Evolutionary conservation across 805 yeast species (phyloP).

Genomic region (Clavispora carvajalis): DNA sequence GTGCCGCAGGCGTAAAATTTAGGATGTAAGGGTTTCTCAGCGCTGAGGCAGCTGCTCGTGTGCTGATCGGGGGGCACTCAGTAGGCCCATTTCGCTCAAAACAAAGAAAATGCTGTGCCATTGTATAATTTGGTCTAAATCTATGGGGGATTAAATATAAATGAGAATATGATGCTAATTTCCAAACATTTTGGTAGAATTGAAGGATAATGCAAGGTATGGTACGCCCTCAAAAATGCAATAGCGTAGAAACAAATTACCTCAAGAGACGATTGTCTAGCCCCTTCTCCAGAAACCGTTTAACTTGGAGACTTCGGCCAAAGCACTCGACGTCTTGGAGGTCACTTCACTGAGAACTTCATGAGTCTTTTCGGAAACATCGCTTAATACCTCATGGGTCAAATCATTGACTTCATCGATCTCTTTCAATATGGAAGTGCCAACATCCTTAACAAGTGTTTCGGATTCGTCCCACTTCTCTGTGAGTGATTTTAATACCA

Average conservation of each 20-base stretch:
- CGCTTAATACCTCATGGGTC: slow-evolving; percentile 14
- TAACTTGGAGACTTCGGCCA: slow-evolving; percentile 17
- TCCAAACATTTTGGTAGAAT: neutral
- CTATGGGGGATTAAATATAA: neutral
- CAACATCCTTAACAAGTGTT: slow-evolving; percentile 29
- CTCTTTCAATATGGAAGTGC: slow-evolving; percentile 22
- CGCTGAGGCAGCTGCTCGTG: too few relatives aligned
- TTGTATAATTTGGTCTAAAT: neutral
- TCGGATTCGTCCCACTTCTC: slow-evolving; percentile 41
- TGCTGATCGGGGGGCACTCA: too few relatives aligned
- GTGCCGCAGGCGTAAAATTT: neutral
- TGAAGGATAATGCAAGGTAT: neutral
- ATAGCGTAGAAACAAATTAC: neutral
- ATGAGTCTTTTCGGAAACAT: slow-evolving; percentile 13
- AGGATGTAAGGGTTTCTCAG: too few relatives aligned
- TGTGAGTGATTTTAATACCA: slow-evolving; percentile 54
- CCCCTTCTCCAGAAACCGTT: slow-evolving; percentile 10
- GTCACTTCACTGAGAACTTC: slow-evolving; percentile 16
- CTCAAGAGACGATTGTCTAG: neutral
- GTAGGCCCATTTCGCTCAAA: too few relatives aligned
- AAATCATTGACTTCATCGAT: slow-evolving; percentile 21
- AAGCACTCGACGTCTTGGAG: slow-evolving; percentile 12
- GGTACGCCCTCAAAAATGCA: neutral
- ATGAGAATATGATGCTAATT: too few relatives aligned
- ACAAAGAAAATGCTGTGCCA: too few relatives aligned